These are phyloP conservation scores for Cynanchum wilfordii DNA, from an alignment of 257 asterid genomes.

Conservation along the genomic window DNA sequence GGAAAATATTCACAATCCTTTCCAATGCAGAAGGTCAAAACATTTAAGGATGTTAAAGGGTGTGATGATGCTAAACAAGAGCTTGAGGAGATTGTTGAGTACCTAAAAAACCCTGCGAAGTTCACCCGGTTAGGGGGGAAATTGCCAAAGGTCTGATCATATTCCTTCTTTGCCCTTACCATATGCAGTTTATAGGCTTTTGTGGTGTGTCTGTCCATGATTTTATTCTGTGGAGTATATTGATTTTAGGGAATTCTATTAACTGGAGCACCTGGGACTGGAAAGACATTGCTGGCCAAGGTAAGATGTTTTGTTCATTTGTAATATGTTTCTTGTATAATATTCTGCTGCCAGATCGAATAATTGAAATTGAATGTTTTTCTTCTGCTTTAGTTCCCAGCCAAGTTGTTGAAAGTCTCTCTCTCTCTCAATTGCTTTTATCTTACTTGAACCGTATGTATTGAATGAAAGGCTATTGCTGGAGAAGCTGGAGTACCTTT, in stretches of 20 bases:
- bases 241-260: constrained; percentile 85
- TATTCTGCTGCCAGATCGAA: not conserved
- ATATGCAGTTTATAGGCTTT: not conserved
- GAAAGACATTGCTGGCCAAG: constrained; percentile 95
- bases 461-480: constrained; percentile 80
- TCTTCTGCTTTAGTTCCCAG: not conserved
- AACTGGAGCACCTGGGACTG: constrained; percentile 99
- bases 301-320: constrained; percentile 28
- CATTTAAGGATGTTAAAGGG: constrained; percentile 97
- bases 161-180: not conserved
- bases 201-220: not conserved
- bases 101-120: constrained; percentile 81
- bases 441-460: constrained; percentile 15
- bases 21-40: constrained; percentile 77
- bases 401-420: not conserved
- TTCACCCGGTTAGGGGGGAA: constrained; percentile 96
- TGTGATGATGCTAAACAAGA: constrained; percentile 99
- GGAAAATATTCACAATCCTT: constrained; percentile 10
- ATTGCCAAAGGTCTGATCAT: constrained; percentile 78
- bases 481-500: constrained; percentile 99
- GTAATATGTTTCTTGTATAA: not conserved
- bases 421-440: not conserved
- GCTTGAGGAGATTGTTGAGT: constrained; percentile 99
- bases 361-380: not conserved
- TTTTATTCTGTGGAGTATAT: constrained; percentile 10